Evolutionary conservation across 352 stramenopile genomes (phyloP), one percentile per base, ranked within the genome.

Genomic region (Pythium sp.): DNA sequence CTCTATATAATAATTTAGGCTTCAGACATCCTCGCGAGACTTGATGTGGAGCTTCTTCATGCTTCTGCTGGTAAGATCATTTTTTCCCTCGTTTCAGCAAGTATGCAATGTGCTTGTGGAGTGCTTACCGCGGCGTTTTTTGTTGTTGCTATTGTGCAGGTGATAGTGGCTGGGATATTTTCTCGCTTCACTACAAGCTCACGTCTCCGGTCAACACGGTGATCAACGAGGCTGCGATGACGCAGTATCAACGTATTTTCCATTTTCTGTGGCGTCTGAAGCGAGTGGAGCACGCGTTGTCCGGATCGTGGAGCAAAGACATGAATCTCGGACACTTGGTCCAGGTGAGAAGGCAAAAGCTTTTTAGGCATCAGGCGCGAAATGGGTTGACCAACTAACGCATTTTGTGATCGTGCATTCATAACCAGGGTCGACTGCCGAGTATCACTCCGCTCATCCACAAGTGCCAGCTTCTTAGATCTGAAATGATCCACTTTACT

Each of bases 401-500:
- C 22, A 32, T 69, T 71, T 71, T 62, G 69, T 15, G 56, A 78
- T 2, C 67, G 20, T 14, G 41, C 49, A n/a, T 76, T 72, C 67
- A n/a, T 66, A 4, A 20, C 14, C 12, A 92, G 84, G 80, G 80
- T 12, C 77, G 77, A 41, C 64, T 95, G 43, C 87, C 77, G 51
- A 81, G 77, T 36, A 79, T 94, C 61, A 46, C 64, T 47, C 71
- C 70, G 62, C 72, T 98, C 22, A 82, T 99, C 30, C 92, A 98
- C 76, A 90, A 88, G 41, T 98, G 97, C 69, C 95, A 98, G 64
- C 85, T 99, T 18, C 87, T 98, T 58, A 90, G 97, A 34, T 97
- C 97, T 26, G 90, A 98, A 55, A 99, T 99, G 97, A 96, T 98
- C 64, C 96, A 99, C 73, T 98, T 99, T 74, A 96, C 94, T 26